A percentile compares a stretch with the other conserved stretches of the same genome.
phyloP scores from a whole-genome alignment of 768 basidiomycete species.

The Ramaria sp. region DNA sequence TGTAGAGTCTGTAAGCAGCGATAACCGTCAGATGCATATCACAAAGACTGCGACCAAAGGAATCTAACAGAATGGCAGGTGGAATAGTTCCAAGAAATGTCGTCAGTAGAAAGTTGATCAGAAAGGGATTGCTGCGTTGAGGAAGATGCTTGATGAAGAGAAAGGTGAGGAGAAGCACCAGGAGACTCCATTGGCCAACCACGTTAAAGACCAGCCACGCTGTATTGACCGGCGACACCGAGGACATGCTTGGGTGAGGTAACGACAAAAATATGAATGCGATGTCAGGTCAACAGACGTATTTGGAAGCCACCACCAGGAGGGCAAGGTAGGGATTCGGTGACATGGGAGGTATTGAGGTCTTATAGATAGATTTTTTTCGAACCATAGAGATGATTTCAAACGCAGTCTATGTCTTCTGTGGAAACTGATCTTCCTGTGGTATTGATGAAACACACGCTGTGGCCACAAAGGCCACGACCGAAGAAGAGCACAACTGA shows the following conservation, averaged over 20 bases:
- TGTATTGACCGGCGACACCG: not conserved
- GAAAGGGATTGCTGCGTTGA: not conserved
- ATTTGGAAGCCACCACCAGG: too few species aligned
- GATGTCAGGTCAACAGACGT: too few species aligned
- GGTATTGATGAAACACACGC: too few species aligned
- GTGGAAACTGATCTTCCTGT: too few species aligned
- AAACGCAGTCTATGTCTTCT: too few species aligned
- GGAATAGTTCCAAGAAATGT: not conserved
- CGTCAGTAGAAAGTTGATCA: not conserved
- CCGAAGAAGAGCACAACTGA: too few species aligned
- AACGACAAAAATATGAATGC: not conserved
- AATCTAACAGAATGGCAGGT: not conserved
- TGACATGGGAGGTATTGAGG: too few species aligned
- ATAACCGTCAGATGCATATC: not conserved
- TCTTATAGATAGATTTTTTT: too few species aligned
- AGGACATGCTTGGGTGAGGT: not conserved
- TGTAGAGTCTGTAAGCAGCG: not conserved
- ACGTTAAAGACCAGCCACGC: not conserved
- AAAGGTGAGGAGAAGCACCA: not conserved
- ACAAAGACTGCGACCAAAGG: not conserved
- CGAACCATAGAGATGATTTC: too few species aligned
- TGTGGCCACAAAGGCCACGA: too few species aligned
- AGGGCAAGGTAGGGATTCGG: too few species aligned
- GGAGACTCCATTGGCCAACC: conserved; percentile 1
- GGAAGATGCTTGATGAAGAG: not conserved